Evolutionary conservation across 345 rosid species (phyloP), one percentile per base, ranked within the genome.

Genomic region (Melaleuca alternifolia): DNA sequence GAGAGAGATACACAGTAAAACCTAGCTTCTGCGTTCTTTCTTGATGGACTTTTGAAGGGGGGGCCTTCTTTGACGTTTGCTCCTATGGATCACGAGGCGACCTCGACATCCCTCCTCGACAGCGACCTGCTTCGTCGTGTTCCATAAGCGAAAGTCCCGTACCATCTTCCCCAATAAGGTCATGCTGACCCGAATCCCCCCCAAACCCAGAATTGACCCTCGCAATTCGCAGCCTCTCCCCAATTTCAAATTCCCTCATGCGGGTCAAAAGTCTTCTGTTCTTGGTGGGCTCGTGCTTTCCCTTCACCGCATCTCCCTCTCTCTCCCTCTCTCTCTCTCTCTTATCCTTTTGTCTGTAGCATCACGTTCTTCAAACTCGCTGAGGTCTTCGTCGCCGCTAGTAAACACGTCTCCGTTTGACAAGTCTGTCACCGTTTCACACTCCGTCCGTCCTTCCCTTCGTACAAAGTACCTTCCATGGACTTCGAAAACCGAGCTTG

Each of bases 121-220:
- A 57, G 26, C 62, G n/a, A 5, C 28, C 28, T 0, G 0, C 61
- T 11, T 1, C 65, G 71, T 59, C 71, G 16, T 14, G 11, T 10
- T 57, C 65, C 65, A 30, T 57, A 26, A 11, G 6, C 12, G 26
- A 4, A 59, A 59, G 33, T 26, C 33, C 4, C 9, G 65, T 11
- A 12, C 33, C 16, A 2, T 6, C 16, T n/a, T 1, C 1, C 33
- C 9, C 2, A 1, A 0, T 11, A 59, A n/a, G 33, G 33, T 59
- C 71, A 59, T 16, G 16, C 2, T n/a, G 16, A 5, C 71, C 0
- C 16, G 71, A n/a, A 0, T 0, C n/a, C 71, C 71, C 16, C n/a
- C n/a, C n/a, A n/a, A n/a, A n/a, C n/a, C n/a, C 13, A n/a, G 71
- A 59, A 59, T 59, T 59, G 71, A 59, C 33, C 71, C 0, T n/a